Conservation (phyloP, 2,329 filamentous ascomycete genomes). For the Paecilomyces formosus region DNA sequence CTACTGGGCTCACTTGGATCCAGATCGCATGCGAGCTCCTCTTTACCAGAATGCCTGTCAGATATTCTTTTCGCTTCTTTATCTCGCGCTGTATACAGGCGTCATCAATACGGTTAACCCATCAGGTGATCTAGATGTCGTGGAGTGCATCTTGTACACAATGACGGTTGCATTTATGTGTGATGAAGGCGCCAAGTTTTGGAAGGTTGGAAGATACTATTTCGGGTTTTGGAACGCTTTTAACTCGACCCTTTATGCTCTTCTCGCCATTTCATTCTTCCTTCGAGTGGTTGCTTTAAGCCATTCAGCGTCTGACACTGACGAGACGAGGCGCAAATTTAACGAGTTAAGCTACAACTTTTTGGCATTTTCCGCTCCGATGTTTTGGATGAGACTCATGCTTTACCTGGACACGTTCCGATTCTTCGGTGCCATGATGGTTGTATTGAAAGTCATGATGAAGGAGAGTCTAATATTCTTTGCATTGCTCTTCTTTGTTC, state of each 20-base stretch:
- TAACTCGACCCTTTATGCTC: conserved; percentile 72
- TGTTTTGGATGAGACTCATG: conserved; percentile 93
- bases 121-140: conserved; percentile 70
- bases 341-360: conserved; percentile 90
- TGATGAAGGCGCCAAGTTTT: conserved; percentile 81
- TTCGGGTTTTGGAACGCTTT: conserved; percentile 97
- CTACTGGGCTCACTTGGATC: conserved; percentile 79
- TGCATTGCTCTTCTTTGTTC: conserved; percentile 73
- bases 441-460: conserved; percentile 93
- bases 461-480: conserved; percentile 95
- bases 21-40: conserved; percentile 87
- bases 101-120: conserved; percentile 94
- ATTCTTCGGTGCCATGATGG: conserved; percentile 97
- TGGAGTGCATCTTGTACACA: conserved; percentile 77
- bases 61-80: conserved; percentile 75
- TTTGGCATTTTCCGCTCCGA: conserved; percentile 81
- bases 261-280: conserved; percentile 71
- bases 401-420: conserved; percentile 88
- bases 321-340: conserved; percentile 50
- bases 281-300: conserved; percentile 71
- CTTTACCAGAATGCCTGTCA: conserved; percentile 88
- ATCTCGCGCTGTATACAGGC: conserved; percentile 74
- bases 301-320: conserved; percentile 46
- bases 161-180: conserved; percentile 89
- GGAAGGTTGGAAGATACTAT: conserved; percentile 88